Base-by-base conservation (phyloP, 768 basidiomycete genomes). In the Boletus reticuloceps region DNA sequence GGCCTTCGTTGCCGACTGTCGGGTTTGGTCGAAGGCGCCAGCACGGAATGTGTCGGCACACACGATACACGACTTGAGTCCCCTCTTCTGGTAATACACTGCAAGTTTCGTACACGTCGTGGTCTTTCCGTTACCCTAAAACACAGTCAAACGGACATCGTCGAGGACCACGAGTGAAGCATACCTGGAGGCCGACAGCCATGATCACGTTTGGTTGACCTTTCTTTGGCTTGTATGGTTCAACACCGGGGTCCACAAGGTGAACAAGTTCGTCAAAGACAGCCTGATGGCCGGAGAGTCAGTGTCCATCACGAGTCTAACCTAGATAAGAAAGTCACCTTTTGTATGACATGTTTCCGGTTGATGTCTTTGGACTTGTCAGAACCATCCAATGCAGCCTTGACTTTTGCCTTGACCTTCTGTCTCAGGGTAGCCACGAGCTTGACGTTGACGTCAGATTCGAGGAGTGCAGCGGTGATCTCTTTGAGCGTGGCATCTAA, bases 41-140 rank as follows among this genome's bases (percentile, higher is more conserved):
- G 97, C 97, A 75, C 97, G 91, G 79, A 99, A 99, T 1, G 97
- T 99, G 72, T 99, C 97, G 20, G 97, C 97, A 66, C 97, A 99
- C 61, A 99, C 96, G 51, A 99, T 94, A 57, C 88, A 92, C 13
- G 95, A 90, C 71, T 96, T 94, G 80, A 98, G 91, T 8, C 97
- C 97, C 60, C 95, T 87, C 66, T 91, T 90, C 70, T 96, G 94
- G 70, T 98, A 98, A 74, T 98, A 89, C 1, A 96, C 96, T 0
- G 97, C 97, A 39, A 99, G 86, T 66, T 98, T 99, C 11, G 97
- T 99, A 73, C 97, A 99, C 39, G 96, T 98, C 20, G 97, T 99
- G 6, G 97, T 99, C 79, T 99, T 99, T 41, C 97, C 97, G 50
- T 96, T 97, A 47, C 94, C 94, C 92, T 96, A 63, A 38, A 40